These are phyloP conservation scores for Pseudocercospora fuligena DNA, from an alignment of 2,329 filamentous ascomycete species.

Conservation along the genomic window DNA sequence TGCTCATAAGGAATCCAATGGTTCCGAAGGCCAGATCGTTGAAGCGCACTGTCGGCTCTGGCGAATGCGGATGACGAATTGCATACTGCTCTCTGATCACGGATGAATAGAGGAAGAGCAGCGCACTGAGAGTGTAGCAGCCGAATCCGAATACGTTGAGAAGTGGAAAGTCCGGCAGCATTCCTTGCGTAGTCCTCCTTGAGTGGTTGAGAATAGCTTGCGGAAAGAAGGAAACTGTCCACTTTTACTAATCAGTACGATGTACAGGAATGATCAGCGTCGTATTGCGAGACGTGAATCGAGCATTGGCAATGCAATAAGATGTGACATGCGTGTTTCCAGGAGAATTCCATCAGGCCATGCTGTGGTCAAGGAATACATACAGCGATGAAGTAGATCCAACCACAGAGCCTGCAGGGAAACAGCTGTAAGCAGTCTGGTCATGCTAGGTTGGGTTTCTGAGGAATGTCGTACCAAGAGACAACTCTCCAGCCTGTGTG, in stretches of 20 bases:
- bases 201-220: constrained; percentile 81
- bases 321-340: not conserved
- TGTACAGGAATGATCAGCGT: constrained; percentile 3
- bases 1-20: constrained; percentile 75
- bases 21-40: constrained; percentile 90
- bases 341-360: not conserved
- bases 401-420: constrained; percentile 35
- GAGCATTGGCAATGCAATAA: not conserved
- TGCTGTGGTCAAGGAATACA: not conserved
- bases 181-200: constrained; percentile 77
- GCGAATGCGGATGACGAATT: constrained; percentile 71
- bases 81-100: constrained; percentile 83
- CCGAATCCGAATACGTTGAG: constrained; percentile 74
- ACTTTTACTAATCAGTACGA: constrained; percentile 18
- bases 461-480: constrained; percentile 25
- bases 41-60: constrained; percentile 80
- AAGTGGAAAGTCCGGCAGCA: constrained; percentile 85
- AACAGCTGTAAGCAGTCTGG: not conserved
- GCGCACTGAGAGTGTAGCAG: constrained; percentile 73
- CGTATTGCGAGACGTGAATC: not conserved
- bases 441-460: too few species aligned
- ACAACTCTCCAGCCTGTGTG: constrained; percentile 12
- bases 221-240: constrained; percentile 92
- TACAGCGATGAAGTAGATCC: constrained; percentile 34
- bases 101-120: constrained; percentile 77